Percentiles rank a stretch among this genome's conserved stretches.
Evolutionary conservation across 164 flowering plant genomes (phyloP).

Genomic region (Chimonanthus praecox): DNA sequence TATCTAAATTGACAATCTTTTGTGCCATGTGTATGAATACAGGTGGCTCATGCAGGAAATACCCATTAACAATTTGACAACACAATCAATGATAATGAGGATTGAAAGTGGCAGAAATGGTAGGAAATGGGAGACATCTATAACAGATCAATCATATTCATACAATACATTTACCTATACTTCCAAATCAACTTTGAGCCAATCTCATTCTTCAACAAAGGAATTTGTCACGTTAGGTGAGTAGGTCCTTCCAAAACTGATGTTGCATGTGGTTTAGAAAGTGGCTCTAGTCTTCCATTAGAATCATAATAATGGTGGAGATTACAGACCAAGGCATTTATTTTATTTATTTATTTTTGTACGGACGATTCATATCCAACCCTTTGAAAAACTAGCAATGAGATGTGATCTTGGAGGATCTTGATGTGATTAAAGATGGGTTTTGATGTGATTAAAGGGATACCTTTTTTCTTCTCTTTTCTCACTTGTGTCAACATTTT

Average conservation of each 20-base stretch:
- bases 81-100: too few relatives aligned
- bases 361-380: too few relatives aligned
- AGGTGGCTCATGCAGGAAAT: neutral
- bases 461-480: neutral
- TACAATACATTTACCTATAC: neutral
- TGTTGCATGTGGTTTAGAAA: neutral
- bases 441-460: neutral
- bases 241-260: neutral
- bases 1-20: too few relatives aligned
- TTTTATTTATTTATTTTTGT: too few relatives aligned
- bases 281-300: neutral
- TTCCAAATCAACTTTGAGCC: neutral
- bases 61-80: too few relatives aligned
- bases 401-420: neutral
- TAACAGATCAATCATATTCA: neutral
- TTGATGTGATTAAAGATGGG: conserved; percentile 1
- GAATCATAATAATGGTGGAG: neutral
- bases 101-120: neutral
- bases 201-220: neutral
- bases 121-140: neutral
- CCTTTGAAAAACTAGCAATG: neutral
- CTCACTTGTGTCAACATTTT: neutral
- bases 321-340: neutral
- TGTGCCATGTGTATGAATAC: neutral
- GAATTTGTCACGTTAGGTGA: neutral